Conservation (phyloP, 2,329 filamentous ascomycete species). For the Lizonia empirigonia region DNA sequence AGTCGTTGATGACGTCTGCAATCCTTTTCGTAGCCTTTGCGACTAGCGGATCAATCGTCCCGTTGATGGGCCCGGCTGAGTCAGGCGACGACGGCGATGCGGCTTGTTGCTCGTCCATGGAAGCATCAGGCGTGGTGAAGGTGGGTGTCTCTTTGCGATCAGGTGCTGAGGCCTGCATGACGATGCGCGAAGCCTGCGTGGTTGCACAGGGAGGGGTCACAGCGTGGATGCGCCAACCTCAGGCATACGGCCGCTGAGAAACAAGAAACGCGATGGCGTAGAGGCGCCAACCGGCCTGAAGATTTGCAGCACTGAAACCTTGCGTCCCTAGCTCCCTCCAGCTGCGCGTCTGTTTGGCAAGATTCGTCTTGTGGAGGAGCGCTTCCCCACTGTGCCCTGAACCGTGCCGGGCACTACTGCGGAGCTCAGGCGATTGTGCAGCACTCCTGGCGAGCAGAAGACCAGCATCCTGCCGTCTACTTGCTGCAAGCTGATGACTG, state of each 20-base stretch:
- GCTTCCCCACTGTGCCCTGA: conserved; percentile 27
- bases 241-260: background rate
- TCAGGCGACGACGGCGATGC: conserved; percentile 10
- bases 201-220: conserved; percentile 12
- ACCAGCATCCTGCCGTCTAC: conserved; percentile 21
- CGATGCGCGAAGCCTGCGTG: conserved; percentile 6
- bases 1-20: conserved; percentile 34
- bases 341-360: conserved; percentile 2
- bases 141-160: conserved; percentile 13
- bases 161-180: conserved; percentile 20
- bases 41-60: conserved; percentile 25
- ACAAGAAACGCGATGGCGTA: background rate
- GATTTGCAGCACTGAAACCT: conserved; percentile 1
- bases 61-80: conserved; percentile 1
- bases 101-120: conserved; percentile 3
- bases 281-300: background rate
- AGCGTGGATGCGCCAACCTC: background rate
- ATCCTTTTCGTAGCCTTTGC: conserved; percentile 26
- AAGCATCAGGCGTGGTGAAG: conserved; percentile 2
- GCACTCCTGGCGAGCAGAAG: conserved; percentile 31
- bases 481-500: conserved; percentile 29
- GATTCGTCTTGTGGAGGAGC: conserved; percentile 19
- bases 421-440: conserved; percentile 15
- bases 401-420: conserved; percentile 32
- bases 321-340: background rate